phyloP scores from a whole-genome alignment of 1,284 basidiomycete genomes.

The Papiliotrema laurentii region DNA sequence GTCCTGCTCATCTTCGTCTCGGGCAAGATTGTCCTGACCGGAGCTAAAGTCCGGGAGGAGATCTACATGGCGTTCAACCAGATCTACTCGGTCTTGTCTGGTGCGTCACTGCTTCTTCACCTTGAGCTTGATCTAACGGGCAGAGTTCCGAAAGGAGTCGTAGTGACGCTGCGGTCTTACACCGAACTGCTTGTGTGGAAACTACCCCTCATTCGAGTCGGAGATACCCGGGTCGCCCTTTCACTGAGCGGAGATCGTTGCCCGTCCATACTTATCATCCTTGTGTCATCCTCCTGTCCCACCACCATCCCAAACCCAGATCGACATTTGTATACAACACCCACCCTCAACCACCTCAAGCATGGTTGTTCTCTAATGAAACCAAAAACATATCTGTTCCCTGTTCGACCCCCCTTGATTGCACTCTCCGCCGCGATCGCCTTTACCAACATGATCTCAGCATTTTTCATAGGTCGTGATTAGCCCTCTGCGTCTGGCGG shows the following conservation, averaged over 20 bases:
- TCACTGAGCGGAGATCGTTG: neutral
- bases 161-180: neutral
- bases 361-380: too few species aligned
- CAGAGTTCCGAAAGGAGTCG: neutral
- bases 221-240: too few species aligned
- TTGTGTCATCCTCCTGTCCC: neutral
- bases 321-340: too few species aligned
- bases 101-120: constrained; percentile 21
- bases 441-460: too few species aligned
- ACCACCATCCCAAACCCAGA: too few species aligned
- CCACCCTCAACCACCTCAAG: neutral
- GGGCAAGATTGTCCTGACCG: constrained; percentile 97
- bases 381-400: too few species aligned
- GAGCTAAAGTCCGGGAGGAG: constrained; percentile 99
- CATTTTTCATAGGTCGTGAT: too few species aligned
- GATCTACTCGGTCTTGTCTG: constrained; percentile 85
- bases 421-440: too few species aligned
- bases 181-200: too few species aligned
- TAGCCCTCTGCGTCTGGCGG: too few species aligned
- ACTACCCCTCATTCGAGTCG: too few species aligned
- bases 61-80: constrained; percentile 99
- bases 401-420: too few species aligned
- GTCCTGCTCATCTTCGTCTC: constrained; percentile 98
- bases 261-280: neutral
- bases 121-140: neutral